Base-by-base conservation (phyloP, 176 grass and related monocot genomes). In the Carex littledalei region DNA sequence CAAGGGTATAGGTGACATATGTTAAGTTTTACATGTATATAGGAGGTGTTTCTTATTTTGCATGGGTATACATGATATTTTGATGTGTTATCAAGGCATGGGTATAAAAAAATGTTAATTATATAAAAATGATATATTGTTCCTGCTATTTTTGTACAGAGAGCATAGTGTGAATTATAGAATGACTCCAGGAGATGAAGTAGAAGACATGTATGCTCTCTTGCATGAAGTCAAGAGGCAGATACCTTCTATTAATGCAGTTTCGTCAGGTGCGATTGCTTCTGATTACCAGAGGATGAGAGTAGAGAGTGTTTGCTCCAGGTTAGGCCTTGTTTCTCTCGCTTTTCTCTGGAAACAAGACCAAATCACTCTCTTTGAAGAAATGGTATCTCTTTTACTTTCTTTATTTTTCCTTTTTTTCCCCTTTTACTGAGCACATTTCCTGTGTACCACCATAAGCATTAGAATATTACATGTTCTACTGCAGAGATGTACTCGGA, bases 321-420 rank as follows among this genome's bases (percentile, higher is more conserved):
- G 95, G 85, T 34, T 98, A 81, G 93, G 93, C 77, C 83, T 98
- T 45, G 83, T 98, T 61, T 98, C 95, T 0, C 80, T 98, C 8
- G 91, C 93, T 0, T 98, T 89, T 88, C 88, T 98, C 57, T 98
- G 95, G 95, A 98, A 89, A 88, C 95, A 93, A 85, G 91, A 98
- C 71, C 95, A 98, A 83, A 92, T 92, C 84, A 66, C 88, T 34
- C 95, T 98, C 35, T 89, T 98, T 8, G 89, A 91, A 67, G 93
- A 98, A 90, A 98, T 98, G 93, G 95, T 98, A 93, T 58, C 52
- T 11, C 49, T 15, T 73, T 59, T 45, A 17, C 75, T 24, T 32
- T 10, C 54, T 79, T 47, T 87, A 6, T 39, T 49, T 2, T 57
- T 45, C 8, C 18, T 24, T 24, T 53, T 18, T 18, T 21, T 6